Percentiles rank a stretch among this genome's conserved stretches.
These are phyloP conservation scores for Poterioochromonas sp. DNA, from an alignment of 352 stramenopile species.

Conservation along the genomic window DNA sequence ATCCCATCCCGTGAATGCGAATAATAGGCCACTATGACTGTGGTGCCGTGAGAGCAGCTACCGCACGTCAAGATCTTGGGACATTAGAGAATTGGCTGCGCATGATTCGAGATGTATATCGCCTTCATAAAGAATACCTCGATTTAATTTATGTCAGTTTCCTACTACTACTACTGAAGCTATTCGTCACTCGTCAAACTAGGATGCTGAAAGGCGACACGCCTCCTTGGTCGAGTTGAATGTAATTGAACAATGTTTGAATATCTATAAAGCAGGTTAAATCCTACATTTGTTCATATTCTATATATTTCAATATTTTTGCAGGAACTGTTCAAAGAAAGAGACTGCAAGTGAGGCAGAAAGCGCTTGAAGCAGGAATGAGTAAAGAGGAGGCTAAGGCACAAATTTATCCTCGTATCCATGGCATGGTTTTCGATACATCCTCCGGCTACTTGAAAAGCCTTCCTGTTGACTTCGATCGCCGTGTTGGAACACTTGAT, in stretches of 20 bases:
- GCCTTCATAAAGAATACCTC: not conserved
- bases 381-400: not conserved
- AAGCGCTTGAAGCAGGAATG: not conserved
- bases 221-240: constrained; percentile 63
- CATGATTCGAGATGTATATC: not conserved
- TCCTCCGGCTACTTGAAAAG: constrained; percentile 62
- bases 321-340: constrained; percentile 67
- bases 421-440: constrained; percentile 71
- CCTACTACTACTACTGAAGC: not conserved
- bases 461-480: constrained; percentile 38
- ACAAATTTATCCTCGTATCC: constrained; percentile 67
- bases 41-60: constrained; percentile 8
- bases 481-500: constrained; percentile 6
- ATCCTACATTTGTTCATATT: too few relatives aligned
- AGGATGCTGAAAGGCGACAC: not conserved
- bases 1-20: too few relatives aligned
- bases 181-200: not conserved
- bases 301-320: too few relatives aligned
- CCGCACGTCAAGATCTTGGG: not conserved
- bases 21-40: constrained; percentile 23
- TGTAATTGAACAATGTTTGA: constrained; percentile 75
- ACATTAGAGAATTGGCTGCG: not conserved
- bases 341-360: constrained; percentile 43
- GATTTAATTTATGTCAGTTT: not conserved
- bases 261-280: constrained; percentile 71